Base-by-base conservation (phyloP, 768 basidiomycete species). In the Pleurotus tuber-regium region DNA sequence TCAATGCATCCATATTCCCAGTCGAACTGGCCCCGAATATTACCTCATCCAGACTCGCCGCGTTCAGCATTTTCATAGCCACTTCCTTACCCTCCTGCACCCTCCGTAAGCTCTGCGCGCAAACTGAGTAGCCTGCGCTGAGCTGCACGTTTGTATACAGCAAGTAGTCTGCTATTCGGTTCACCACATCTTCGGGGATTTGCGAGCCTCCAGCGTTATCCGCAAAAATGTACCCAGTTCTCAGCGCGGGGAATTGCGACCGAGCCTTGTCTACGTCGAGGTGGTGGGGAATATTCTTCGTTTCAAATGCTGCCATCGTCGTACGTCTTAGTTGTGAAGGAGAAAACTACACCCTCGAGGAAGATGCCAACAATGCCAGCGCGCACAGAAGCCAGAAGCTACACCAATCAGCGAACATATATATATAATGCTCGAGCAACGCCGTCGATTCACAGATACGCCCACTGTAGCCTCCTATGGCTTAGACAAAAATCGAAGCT, bases 181-280 rank as follows among this genome's bases (percentile, higher is more conserved):
- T 76, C 50, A 82, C 78, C 24, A 82, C 81, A 41, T 67, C 68
- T 43, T 76, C 69, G 1, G 80, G 21, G n/a, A 43, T 53, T 35
- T 78, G 88, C 2, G 87, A 88, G 6, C 87, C 88, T 0, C 87
- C 88, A 0, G 88, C 89, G 53, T 87, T 90, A 69, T 89, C 88
- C 2, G 75, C 89, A 59, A 79, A 89, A 54, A 87, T 75, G 59
- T 74, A 89, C 1, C 80, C 82, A 1, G 73, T 68, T 25, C 70
- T 63, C 23, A 90, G 69, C 3, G 83, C 67, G 3, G 86, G 88
- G 62, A 90, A 89, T 30, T 77, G 75, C 25, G 77, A 71, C 48
- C 85, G 80, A 38, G 75, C 82, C 58, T 69, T 66, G 14, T 63
- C 58, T 21, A 85, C 69, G 65, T 83, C 76, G 58, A 84, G 41